Evolutionary conservation across 2,329 filamentous ascomycete species (phyloP).

Genomic region (Calonectria pseudoreteaudii): DNA sequence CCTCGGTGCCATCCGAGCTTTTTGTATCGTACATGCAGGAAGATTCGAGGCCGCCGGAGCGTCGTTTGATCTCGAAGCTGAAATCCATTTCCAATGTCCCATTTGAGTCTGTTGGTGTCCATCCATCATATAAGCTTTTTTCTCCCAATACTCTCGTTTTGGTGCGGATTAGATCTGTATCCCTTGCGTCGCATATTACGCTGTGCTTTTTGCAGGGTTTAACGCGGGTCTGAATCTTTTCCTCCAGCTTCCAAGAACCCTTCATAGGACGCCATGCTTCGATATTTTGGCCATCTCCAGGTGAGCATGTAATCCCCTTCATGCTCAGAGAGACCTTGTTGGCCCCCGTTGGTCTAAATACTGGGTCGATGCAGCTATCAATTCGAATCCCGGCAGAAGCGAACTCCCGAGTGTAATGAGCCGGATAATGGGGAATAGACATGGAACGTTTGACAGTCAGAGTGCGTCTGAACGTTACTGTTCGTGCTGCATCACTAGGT

Average conservation of each 20-base stretch:
- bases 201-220: constrained; percentile 81
- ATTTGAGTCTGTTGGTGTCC: constrained; percentile 76
- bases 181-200: background rate
- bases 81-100: constrained; percentile 71
- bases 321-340: constrained; percentile 57
- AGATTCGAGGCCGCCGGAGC: constrained; percentile 45
- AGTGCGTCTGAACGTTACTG: constrained; percentile 71
- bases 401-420: constrained; percentile 77
- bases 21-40: constrained; percentile 82
- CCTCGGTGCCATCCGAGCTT: constrained; percentile 77
- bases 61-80: constrained; percentile 62
- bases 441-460: constrained; percentile 84
- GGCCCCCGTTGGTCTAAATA: constrained; percentile 84
- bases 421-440: constrained; percentile 75
- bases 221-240: constrained; percentile 80
- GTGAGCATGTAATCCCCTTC: constrained; percentile 76
- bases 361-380: constrained; percentile 80
- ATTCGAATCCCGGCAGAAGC: constrained; percentile 92
- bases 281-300: constrained; percentile 75
- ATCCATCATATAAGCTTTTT: constrained; percentile 84
- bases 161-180: constrained; percentile 48
- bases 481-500: constrained; percentile 45
- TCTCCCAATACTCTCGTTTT: constrained; percentile 81
- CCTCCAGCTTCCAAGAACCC: constrained; percentile 91
- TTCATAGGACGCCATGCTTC: constrained; percentile 85